Conservation (phyloP, 495 filamentous ascomycete species). For the Aspergillus sparsus region DNA sequence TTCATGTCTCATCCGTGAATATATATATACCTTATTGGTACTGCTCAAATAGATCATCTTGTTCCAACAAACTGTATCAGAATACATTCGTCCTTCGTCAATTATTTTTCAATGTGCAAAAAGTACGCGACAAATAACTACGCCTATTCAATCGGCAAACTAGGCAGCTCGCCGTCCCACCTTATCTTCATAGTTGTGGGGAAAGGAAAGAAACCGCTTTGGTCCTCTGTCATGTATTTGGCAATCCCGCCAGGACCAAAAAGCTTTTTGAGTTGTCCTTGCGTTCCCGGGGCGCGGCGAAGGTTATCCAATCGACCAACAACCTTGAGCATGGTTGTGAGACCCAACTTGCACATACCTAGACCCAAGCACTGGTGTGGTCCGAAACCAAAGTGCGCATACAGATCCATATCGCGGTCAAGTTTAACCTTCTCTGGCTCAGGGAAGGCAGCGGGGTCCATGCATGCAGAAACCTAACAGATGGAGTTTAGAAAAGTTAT, state of each 20-base stretch:
- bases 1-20: too few species aligned
- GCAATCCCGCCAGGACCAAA: conserved; percentile 55
- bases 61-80: too few species aligned
- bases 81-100: too few species aligned
- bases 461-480: conserved; percentile 48
- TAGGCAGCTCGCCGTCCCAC: conserved; percentile 48
- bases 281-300: conserved; percentile 61
- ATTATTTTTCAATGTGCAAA: background rate
- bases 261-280: conserved; percentile 71
- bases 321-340: conserved; percentile 62
- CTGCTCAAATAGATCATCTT: too few species aligned
- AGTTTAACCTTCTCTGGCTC: conserved; percentile 65
- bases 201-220: conserved; percentile 68
- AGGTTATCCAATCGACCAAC: conserved; percentile 56
- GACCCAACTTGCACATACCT: conserved; percentile 56
- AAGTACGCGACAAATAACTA: background rate
- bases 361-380: conserved; percentile 61
- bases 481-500: background rate
- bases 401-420: conserved; percentile 60
- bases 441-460: conserved; percentile 62
- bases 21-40: too few species aligned
- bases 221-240: conserved; percentile 70
- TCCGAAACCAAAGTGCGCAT: conserved; percentile 64
- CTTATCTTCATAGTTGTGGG: conserved; percentile 62
- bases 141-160: conserved; percentile 7